Evolutionary conservation across 1,284 basidiomycete genomes (phyloP).

Genomic region (Pulveroboletus sp.): DNA sequence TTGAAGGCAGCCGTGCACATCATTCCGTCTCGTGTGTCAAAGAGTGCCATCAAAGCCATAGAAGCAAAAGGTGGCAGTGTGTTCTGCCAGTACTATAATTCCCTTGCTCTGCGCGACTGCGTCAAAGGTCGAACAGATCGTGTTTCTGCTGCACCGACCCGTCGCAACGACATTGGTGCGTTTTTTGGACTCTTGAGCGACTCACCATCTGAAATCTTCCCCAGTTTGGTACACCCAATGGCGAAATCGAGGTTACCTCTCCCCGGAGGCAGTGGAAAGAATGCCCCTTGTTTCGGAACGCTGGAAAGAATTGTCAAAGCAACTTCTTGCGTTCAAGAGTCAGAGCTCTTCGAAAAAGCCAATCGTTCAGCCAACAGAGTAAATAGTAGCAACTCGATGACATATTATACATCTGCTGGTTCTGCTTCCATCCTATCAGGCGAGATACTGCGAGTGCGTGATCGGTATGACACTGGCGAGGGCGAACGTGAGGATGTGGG

Average conservation of each 20-base stretch:
- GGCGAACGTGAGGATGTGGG: slow-evolving; percentile 40
- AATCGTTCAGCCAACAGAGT: slow-evolving; percentile 17
- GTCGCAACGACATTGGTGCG: slow-evolving; percentile 81
- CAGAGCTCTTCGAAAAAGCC: slow-evolving; percentile 52
- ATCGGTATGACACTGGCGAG: slow-evolving; percentile 43
- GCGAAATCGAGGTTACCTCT: slow-evolving; percentile 71
- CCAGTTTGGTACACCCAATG: slow-evolving; percentile 76
- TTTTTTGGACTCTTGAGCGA: background rate
- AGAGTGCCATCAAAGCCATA: slow-evolving; percentile 82
- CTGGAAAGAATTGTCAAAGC: slow-evolving; percentile 60
- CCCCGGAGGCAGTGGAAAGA: slow-evolving; percentile 51
- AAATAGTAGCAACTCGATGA: slow-evolving; percentile 4
- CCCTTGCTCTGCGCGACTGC: slow-evolving; percentile 78
- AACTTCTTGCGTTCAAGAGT: slow-evolving; percentile 57
- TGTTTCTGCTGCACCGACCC: slow-evolving; percentile 74
- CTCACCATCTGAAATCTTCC: background rate
- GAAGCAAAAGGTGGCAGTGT: slow-evolving; percentile 82
- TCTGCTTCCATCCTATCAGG: slow-evolving; percentile 48
- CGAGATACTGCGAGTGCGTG: slow-evolving; percentile 58
- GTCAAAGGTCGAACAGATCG: slow-evolving; percentile 70
- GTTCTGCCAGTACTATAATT: slow-evolving; percentile 91
- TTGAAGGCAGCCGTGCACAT: slow-evolving; percentile 79
- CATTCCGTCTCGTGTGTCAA: slow-evolving; percentile 81
- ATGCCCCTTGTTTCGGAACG: slow-evolving; percentile 65
- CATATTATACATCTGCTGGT: slow-evolving; percentile 17